These are phyloP conservation scores for Helichrysum umbraculigerum DNA, from an alignment of 129 eudicot species.

Conservation along the genomic window DNA sequence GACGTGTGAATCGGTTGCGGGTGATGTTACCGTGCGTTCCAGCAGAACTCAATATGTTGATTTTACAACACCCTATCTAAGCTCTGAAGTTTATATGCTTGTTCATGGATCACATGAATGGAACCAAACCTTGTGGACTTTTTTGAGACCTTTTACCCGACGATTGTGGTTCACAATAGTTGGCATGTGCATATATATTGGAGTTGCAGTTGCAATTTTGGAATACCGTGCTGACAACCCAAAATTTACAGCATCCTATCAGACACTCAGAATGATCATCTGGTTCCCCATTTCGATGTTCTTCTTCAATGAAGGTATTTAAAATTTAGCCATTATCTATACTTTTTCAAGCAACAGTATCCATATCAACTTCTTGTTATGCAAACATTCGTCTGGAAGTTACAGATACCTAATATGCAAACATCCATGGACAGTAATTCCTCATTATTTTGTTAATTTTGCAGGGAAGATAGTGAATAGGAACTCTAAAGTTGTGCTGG, in stretches of 20 bases:
- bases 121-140: conserved; percentile 29
- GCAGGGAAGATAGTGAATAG: conserved; percentile 29
- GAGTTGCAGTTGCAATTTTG: conserved; percentile 22
- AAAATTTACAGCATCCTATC: conserved; percentile 13
- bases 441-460: background rate
- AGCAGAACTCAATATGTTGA: conserved; percentile 15
- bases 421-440: too few relatives aligned
- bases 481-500: conserved; percentile 37
- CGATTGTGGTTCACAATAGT: conserved; percentile 27
- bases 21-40: conserved; percentile 24
- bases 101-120: conserved; percentile 25
- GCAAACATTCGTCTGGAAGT: too few relatives aligned
- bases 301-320: conserved; percentile 35
- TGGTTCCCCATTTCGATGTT: conserved; percentile 35
- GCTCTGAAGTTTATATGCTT: conserved; percentile 38
- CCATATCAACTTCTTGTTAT: too few relatives aligned
- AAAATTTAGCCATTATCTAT: too few relatives aligned
- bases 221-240: conserved; percentile 28
- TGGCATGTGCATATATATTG: conserved; percentile 8
- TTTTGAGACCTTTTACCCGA: conserved; percentile 27
- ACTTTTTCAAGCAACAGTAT: too few relatives aligned
- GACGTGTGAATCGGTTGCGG: conserved; percentile 22
- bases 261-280: conserved; percentile 25
- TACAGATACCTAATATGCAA: too few relatives aligned
- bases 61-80: conserved; percentile 30